Evolutionary conservation across 1,284 basidiomycete species (phyloP), one percentile per base, ranked within the genome.

Genomic region (Trametes hirsuta): DNA sequence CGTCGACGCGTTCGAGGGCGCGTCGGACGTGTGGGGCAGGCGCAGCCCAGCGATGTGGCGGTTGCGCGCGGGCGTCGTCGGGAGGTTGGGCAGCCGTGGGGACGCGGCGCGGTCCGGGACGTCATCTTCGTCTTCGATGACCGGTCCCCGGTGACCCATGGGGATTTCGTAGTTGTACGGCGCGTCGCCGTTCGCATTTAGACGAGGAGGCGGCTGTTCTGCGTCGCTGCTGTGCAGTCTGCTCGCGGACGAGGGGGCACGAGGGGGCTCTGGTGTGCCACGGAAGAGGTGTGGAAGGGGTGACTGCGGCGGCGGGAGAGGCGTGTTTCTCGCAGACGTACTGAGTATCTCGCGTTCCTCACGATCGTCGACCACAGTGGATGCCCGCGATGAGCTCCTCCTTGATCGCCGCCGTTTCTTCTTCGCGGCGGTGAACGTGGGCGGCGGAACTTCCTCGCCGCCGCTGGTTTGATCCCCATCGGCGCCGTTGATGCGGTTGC

Each of bases 111-210:
- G 79, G 18, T 83, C 77, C 10, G 70, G 71, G 22, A 75, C 76
- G 48, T 87, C 83, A 52, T 87, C 84, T 39, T 88, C 87, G 51
- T 90, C 86, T 70, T 90, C 88, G 44, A 92, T 81, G 1, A 92
- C 77, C 18, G 88, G 81, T 68, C 88, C 87, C 67, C 89, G 79
- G 53, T 87, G 78, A 49, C 86, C 81, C 37, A 79, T 74, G 21
- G 77, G 75, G 46, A 70, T 70, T 60, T 75, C 72, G 42, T 73
- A 74, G 48, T 72, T 72, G 61, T 75, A 75, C 18, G 67, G 65
- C 12, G 21, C 56, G 53, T 47, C 67, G 36, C 53, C 68, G 55
- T 68, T 65, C 9, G 76, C 66, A 65, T 74, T 61, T 56, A 55
- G 37, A 18, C 47, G 55, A 15, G 65, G 63, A 5, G 66, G 64